phyloP scores from a whole-genome alignment of 305 asterid species.

The Nicotiana rustica region DNA sequence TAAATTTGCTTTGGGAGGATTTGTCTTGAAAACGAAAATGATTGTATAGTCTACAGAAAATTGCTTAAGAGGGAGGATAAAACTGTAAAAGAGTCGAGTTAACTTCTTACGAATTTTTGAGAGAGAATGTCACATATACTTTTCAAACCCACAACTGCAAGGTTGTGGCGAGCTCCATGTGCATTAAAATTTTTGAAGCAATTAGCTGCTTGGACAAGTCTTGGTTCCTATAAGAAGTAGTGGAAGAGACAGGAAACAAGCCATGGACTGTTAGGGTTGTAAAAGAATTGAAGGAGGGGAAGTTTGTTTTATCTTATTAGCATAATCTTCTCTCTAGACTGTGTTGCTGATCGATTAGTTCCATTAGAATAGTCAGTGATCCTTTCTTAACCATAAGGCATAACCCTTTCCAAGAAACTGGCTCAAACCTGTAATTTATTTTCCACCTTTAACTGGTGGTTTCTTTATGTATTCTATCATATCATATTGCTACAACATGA shows the following conservation, averaged over 20 bases:
- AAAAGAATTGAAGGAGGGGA: not conserved
- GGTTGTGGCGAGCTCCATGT: not conserved
- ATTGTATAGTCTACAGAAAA: too few species aligned
- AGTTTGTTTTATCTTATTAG: not conserved
- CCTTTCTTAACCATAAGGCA: not conserved
- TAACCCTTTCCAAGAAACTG: not conserved
- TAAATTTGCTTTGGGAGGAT: not conserved
- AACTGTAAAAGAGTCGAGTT: not conserved
- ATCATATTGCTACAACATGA: conserved; percentile 11
- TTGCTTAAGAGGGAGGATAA: not conserved
- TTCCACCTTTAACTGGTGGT: conserved; percentile 21
- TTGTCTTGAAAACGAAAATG: not conserved
- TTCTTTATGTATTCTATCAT: not conserved
- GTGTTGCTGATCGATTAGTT: not conserved
- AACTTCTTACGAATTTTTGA: not conserved
- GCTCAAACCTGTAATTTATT: not conserved
- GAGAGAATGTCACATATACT: not conserved
- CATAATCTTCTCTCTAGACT: not conserved
- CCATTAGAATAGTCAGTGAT: not conserved
- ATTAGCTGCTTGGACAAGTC: not conserved
- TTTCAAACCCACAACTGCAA: not conserved
- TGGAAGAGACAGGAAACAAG: not conserved
- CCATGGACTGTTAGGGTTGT: not conserved
- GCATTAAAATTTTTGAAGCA: not conserved
- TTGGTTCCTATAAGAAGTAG: not conserved